Conservation (phyloP, 352 stramenopile species). For the Phytopythium oedochilum region DNA sequence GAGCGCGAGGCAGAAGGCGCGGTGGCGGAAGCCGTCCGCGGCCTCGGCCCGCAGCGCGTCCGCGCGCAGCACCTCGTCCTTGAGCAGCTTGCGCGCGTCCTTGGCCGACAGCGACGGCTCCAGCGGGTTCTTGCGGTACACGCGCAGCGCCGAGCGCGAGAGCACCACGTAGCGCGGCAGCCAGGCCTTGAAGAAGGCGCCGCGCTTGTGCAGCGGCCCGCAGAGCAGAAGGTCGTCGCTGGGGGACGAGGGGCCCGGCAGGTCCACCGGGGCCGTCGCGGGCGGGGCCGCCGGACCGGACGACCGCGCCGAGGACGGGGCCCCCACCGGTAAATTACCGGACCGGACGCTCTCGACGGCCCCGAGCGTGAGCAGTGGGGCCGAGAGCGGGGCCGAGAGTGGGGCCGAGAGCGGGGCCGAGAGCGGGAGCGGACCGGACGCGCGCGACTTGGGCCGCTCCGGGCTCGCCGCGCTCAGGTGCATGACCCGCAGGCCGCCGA, state of each 20-base stretch:
- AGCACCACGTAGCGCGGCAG: conserved; percentile 64
- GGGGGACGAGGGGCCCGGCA: no score
- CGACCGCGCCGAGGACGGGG: neutral
- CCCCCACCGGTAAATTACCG: neutral
- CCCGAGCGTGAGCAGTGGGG: neutral
- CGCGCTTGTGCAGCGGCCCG: conserved; percentile 57
- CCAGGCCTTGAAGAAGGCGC: conserved; percentile 77
- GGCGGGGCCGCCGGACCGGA: neutral
- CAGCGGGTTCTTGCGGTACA: conserved; percentile 73
- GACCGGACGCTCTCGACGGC: neutral
- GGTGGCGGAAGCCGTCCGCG: conserved; percentile 53
- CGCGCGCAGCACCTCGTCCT: conserved; percentile 48
- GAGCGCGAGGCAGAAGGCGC: conserved; percentile 61
- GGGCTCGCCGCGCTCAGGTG: conserved; percentile 6
- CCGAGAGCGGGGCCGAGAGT: neutral
- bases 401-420: conserved; percentile 1
- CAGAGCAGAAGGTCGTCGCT: conserved; percentile 47
- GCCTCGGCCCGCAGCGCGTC: conserved; percentile 63
- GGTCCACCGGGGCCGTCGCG: neutral
- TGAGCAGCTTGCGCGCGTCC: conserved; percentile 55
- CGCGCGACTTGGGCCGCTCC: neutral
- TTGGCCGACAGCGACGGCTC: conserved; percentile 22
- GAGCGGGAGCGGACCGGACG: neutral
- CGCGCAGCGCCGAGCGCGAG: conserved; percentile 47
- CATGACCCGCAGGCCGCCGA: conserved; percentile 3